phyloP scores from a whole-genome alignment of 2,329 filamentous ascomycete species.

The Dactylellina sp. region DNA sequence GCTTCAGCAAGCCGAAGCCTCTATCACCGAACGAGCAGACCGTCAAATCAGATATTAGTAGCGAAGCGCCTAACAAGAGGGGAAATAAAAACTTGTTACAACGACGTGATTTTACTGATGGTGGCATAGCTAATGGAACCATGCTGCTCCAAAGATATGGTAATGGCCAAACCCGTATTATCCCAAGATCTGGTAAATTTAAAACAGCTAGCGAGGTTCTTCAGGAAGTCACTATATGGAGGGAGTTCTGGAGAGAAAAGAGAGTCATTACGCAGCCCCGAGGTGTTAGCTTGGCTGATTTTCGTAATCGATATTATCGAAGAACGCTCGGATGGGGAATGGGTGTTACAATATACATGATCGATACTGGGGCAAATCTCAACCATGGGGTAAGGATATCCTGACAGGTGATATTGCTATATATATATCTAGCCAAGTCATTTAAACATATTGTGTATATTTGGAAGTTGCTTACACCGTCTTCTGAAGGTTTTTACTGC shows the following conservation, averaged over 20 bases:
- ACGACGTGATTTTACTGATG: too few relatives aligned
- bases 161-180: too few relatives aligned
- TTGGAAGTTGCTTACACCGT: too few relatives aligned
- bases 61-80: neutral
- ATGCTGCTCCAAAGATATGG: too few relatives aligned
- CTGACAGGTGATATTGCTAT: neutral
- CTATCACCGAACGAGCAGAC: neutral
- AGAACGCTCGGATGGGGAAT: neutral
- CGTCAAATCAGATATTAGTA: neutral
- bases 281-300: neutral
- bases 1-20: neutral
- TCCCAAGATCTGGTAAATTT: too few relatives aligned
- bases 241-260: neutral
- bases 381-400: neutral
- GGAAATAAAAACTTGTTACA: too few relatives aligned
- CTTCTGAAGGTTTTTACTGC: too few relatives aligned
- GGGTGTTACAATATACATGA: slow-evolving; percentile 4
- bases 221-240: neutral
- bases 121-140: too few relatives aligned
- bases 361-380: slow-evolving; percentile 16
- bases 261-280: slow-evolving; percentile 2
- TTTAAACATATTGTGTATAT: too few relatives aligned
- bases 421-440: too few relatives aligned
- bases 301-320: neutral
- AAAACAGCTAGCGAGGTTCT: too few relatives aligned